Evolutionary conservation across 1,139 yeast genomes (phyloP).

Genomic region (Pichia sp.): DNA sequence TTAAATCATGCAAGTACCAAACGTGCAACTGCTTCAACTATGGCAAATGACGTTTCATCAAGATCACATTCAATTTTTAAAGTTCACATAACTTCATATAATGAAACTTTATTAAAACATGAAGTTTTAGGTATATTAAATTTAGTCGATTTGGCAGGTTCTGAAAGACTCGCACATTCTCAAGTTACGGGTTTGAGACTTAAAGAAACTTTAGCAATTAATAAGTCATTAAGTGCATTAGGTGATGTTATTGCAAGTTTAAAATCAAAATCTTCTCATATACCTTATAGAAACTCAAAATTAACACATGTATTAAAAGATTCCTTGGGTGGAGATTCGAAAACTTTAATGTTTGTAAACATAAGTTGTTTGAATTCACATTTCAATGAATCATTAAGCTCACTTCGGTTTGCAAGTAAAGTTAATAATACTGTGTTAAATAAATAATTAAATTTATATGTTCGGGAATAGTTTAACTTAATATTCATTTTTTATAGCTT

Average conservation of each 20-base stretch:
- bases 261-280: constrained; percentile 33
- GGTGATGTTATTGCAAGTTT: constrained; percentile 88
- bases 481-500: not conserved
- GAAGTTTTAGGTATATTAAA: constrained; percentile 56
- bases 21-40: constrained; percentile 78
- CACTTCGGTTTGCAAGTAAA: constrained; percentile 84
- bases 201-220: constrained; percentile 84
- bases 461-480: no score
- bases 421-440: constrained; percentile 50
- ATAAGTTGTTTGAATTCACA: constrained; percentile 64
- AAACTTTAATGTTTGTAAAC: constrained; percentile 91
- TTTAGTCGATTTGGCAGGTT: constrained; percentile 85
- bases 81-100: constrained; percentile 37
- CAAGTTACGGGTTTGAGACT: constrained; percentile 77
- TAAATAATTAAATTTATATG: not conserved
- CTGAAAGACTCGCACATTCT: constrained; percentile 75
- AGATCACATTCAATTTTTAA: constrained; percentile 69
- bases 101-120: not conserved
- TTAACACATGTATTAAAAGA: constrained; percentile 79
- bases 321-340: constrained; percentile 80
- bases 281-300: constrained; percentile 52
- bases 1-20: constrained; percentile 52
- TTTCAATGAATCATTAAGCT: constrained; percentile 72
- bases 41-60: constrained; percentile 72
- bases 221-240: constrained; percentile 78